A percentile compares a stretch with the other conserved stretches of the same genome.
Conservation (phyloP, 139 green algal species). For the Dunaliella sp. region DNA sequence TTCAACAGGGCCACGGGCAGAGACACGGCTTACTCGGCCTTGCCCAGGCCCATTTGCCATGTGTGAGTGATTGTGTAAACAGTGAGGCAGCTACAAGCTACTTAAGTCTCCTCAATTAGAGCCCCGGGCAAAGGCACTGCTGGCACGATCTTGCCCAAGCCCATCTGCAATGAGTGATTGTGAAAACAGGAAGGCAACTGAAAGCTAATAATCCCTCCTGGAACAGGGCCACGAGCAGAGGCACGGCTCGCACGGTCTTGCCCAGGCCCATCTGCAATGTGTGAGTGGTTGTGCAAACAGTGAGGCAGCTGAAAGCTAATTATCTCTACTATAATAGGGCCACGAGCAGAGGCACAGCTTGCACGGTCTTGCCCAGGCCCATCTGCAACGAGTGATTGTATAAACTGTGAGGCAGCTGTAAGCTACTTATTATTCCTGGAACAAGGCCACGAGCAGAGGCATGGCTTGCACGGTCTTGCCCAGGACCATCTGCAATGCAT, state of each 20-base stretch:
- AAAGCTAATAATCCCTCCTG: conserved; percentile 2
- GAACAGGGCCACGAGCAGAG: conserved; percentile 50
- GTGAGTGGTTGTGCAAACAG: too few species aligned
- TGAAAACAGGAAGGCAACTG: neutral
- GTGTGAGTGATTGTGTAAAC: too few species aligned
- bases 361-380: conserved; percentile 76
- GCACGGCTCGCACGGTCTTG: conserved; percentile 73
- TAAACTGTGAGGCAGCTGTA: too few species aligned
- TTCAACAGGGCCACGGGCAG: conserved; percentile 47
- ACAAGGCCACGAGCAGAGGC: conserved; percentile 49
- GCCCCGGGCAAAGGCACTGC: too few species aligned
- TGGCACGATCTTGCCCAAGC: too few species aligned
- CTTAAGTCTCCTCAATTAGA: too few species aligned
- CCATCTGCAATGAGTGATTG: neutral
- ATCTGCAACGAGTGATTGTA: conserved; percentile 32
- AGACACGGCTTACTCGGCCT: conserved; percentile 56
- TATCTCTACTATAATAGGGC: conserved; percentile 32
- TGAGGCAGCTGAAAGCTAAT: too few species aligned
- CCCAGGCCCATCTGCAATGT: conserved; percentile 54
- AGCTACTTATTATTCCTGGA: conserved; percentile 21
- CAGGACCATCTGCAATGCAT: too few species aligned
- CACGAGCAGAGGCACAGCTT: conserved; percentile 56
- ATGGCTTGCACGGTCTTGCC: too few species aligned
- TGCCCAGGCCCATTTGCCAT: too few species aligned
- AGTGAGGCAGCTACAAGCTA: too few species aligned